Conservation (phyloP, 129 eudicot species). For the Oenanthe sinensis region DNA sequence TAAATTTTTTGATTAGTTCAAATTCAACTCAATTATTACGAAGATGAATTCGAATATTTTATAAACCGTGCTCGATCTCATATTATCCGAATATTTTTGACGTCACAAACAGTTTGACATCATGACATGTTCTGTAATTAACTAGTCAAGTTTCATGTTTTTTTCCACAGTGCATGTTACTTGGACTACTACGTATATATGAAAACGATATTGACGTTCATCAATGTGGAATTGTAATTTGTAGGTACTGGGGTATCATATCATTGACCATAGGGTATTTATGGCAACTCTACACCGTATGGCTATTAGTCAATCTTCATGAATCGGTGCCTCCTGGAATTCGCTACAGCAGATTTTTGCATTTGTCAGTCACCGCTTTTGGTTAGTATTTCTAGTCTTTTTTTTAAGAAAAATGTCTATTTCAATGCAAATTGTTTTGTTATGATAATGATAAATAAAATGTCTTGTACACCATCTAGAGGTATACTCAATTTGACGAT, state of each 20-base stretch:
- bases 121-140: too few relatives aligned
- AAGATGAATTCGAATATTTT: too few relatives aligned
- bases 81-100: too few relatives aligned
- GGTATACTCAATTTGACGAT: too few relatives aligned
- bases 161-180: background rate
- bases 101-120: too few relatives aligned
- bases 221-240: slow-evolving; percentile 13
- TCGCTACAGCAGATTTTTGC: slow-evolving; percentile 71
- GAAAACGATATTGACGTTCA: background rate
- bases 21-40: too few relatives aligned
- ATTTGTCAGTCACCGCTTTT: slow-evolving; percentile 50
- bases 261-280: slow-evolving; percentile 32
- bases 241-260: slow-evolving; percentile 53
- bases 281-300: slow-evolving; percentile 62
- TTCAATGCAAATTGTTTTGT: background rate
- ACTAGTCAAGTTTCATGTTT: background rate
- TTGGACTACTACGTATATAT: background rate
- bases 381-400: slow-evolving; percentile 25
- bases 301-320: slow-evolving; percentile 50
- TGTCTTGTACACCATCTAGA: background rate
- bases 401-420: background rate
- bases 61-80: too few relatives aligned
- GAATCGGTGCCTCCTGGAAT: slow-evolving; percentile 34
- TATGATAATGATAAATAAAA: background rate
- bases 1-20: too few relatives aligned